These are phyloP conservation scores for Cryptococcus sp. DNA, from an alignment of 1,284 basidiomycete genomes.

Conservation along the genomic window DNA sequence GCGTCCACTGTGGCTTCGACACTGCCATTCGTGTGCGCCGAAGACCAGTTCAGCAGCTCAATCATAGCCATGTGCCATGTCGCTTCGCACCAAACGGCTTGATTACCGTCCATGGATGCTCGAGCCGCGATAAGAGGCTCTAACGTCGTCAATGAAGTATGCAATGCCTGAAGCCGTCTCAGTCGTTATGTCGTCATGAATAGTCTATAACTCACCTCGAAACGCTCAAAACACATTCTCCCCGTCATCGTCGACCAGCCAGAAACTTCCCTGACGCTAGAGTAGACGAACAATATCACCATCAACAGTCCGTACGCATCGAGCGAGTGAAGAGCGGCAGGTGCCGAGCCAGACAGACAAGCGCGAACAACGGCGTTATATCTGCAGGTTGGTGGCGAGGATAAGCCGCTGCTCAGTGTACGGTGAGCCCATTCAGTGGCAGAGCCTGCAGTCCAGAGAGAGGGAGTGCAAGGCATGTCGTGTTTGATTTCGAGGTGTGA, in stretches of 20 bases:
- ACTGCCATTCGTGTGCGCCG: slow-evolving; percentile 33
- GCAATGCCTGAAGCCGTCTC: slow-evolving; percentile 15
- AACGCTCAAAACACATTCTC: slow-evolving; percentile 28
- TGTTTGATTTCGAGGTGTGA: slow-evolving; percentile 44
- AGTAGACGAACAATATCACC: slow-evolving; percentile 28
- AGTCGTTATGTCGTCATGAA: not conserved
- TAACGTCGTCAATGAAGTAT: slow-evolving; percentile 16
- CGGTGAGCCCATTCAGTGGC: slow-evolving; percentile 34
- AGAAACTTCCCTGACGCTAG: slow-evolving; percentile 33
- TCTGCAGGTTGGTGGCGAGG: slow-evolving; percentile 5
- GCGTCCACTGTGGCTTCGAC: slow-evolving; percentile 35
- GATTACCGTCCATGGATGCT: not conserved
- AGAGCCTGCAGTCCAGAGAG: slow-evolving; percentile 20
- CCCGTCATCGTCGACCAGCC: slow-evolving; percentile 44
- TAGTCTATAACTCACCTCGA: slow-evolving; percentile 26
- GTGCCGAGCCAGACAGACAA: slow-evolving; percentile 2
- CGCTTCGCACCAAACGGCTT: slow-evolving; percentile 13
- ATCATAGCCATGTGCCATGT: slow-evolving; percentile 37
- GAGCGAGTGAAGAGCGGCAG: not conserved
- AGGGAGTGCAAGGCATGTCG: slow-evolving; percentile 27
- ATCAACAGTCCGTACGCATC: slow-evolving; percentile 17
- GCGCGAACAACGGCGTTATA: slow-evolving; percentile 24
- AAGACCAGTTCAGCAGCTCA: slow-evolving; percentile 34
- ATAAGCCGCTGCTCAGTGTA: slow-evolving; percentile 10
- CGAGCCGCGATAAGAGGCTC: slow-evolving; percentile 15